Base-by-base conservation (phyloP, 2,329 filamentous ascomycete species). In the Ophiocordyceps camponoti-leonardi region DNA sequence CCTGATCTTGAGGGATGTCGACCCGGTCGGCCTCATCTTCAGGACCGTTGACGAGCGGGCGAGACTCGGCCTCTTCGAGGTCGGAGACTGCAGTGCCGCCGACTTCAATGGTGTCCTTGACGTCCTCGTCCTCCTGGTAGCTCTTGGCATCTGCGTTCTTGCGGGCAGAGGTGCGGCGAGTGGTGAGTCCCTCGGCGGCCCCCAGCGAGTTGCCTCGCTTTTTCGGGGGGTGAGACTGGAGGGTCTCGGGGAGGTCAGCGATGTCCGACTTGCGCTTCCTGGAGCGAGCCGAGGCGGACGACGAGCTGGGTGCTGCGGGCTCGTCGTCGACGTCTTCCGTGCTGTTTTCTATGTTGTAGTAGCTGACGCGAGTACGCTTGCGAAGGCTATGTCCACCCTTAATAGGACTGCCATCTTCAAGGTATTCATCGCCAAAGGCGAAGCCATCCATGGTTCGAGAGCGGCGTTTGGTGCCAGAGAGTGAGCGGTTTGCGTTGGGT, bases 361-460 rank as follows among this genome's bases (percentile, higher is more conserved):
- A 77, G 58, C 77, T 73, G 50, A 77, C 65, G 48, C 72, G 71
- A 44, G 69, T 63, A 45, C 73, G 67, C 57, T 72, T 75, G 50
- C 74, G 67, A 28, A 78, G 65, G 31, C 72, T 74, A 58, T 77
- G 74, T 43, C 74, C 73, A 45, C 74, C 73, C 56, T 77, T 78
- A 45, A 63, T 67, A 45, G 68, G 74, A 48, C 65, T 68, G 50
- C 68, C 62, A 35, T 64, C 61, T 20, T 73, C 70, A 42, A 72
- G 70, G 41, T 69, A 68, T 14, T 60, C 64, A 46, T 58, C 54
- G 41, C 53, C 55, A 30, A 61, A 54, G 46, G 49, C 51, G 44
- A 53, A 59, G 48, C 53, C 60, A n/a, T 69, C 67, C 53, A 67
- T 64, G 45, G 62, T 66, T 44, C 65, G 64, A 44, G 63, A 65